Base-by-base conservation (phyloP, 164 flowering plant species). In the Protea cynaroides region DNA sequence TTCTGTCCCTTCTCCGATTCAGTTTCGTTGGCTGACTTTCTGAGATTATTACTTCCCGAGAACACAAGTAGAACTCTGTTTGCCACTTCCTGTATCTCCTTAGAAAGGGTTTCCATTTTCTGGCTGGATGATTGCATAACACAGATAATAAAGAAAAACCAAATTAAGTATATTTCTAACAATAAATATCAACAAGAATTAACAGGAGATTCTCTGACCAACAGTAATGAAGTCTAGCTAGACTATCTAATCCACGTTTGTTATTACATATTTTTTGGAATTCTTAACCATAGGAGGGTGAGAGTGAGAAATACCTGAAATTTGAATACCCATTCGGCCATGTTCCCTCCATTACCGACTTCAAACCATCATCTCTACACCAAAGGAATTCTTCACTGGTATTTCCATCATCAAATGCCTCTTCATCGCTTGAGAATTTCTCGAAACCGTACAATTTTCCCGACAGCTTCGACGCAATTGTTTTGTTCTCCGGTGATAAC, bases 351-450 rank as follows among this genome's bases (percentile, higher is more conserved):
- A 92, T 83, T 54, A 77, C 77, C 46, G 62, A 25, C 69, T 69
- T 77, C 78, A 86, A 73, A 3, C 63, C 70, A 57, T 76, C 75
- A 36, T 80, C 86, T 54, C 63, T 65, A 44, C 84, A 69, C 98
- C 98, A 92, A 43, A 82, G 79, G 60, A 92, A 90, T 71, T 90
- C 93, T 63, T 88, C 92, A 66, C 79, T 68, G 21, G 66, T 58
- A 46, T 77, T 81, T 37, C 56, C 70, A 25, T 22, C 67, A 38
- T 66, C 34, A 29, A 5, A 29, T 29, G 46, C 70, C 61, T 75
- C 94, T 24, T 80, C 86, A 25, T 78, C 91, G 1, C 71, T 77
- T 18, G 65, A 72, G 51, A 38, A 58, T 62, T 82, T 87, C 69
- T 83, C 97, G 55, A 84, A 87, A 37, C 94, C 96, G 19, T 63